Evolutionary conservation across 768 basidiomycete genomes (phyloP).

Genomic region (Suillus discolor): DNA sequence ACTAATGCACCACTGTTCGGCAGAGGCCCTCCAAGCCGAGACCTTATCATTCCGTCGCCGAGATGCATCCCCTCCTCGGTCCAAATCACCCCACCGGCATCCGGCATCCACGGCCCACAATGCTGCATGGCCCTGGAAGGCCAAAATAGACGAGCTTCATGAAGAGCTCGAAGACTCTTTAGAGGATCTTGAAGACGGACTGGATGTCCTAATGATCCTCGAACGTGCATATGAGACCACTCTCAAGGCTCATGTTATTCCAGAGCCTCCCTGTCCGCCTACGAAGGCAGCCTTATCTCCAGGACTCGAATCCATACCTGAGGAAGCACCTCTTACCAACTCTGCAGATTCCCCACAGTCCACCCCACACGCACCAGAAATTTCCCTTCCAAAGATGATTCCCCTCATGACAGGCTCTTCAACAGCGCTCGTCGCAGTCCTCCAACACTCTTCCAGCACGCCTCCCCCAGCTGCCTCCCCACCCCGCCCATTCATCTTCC

Average conservation of each 20-base stretch:
- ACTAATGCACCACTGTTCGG: conserved; percentile 84
- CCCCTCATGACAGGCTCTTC: conserved; percentile 65
- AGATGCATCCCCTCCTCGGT: conserved; percentile 40
- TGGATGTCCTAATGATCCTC: conserved; percentile 68
- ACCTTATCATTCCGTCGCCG: conserved; percentile 16
- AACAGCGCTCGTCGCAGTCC: conserved; percentile 66
- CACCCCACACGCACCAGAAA: conserved; percentile 17
- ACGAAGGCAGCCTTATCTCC: conserved; percentile 9
- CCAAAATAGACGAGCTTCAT: conserved; percentile 44
- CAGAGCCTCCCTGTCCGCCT: conserved; percentile 26
- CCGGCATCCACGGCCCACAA: conserved; percentile 26
- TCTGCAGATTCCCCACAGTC: conserved; percentile 6
- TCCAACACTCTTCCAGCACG: conserved; percentile 44
- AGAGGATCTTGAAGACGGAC: conserved; percentile 69
- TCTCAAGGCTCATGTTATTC: conserved; percentile 57
- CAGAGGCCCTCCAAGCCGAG: conserved; percentile 42
- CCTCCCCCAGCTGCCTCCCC: conserved; percentile 19
- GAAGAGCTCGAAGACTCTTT: conserved; percentile 45
- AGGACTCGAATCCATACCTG: conserved; percentile 26
- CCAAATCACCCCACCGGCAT: conserved; percentile 47
- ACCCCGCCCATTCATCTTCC: conserved; percentile 21
- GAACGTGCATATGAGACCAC: conserved; percentile 72
- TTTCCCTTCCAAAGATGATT: conserved; percentile 23
- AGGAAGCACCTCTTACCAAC: conserved; percentile 16
- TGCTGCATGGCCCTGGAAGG: conserved; percentile 32